Evolutionary conservation across 2,329 filamentous ascomycete species (phyloP).

Genomic region (Fusarium sp.): DNA sequence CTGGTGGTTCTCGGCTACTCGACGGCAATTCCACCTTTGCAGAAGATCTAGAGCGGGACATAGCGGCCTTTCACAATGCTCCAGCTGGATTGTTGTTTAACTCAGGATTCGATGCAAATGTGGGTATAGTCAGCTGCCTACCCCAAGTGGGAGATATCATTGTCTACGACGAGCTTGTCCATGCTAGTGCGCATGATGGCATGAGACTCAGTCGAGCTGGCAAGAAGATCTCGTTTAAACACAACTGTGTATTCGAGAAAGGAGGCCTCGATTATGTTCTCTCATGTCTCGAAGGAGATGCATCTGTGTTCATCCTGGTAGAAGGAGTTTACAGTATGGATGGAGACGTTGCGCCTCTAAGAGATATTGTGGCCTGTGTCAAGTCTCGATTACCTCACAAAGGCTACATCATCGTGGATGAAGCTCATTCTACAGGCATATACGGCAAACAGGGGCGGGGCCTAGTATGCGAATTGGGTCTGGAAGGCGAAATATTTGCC

Average conservation of each 20-base stretch:
- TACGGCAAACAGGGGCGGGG: conserved; percentile 68
- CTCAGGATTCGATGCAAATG: conserved; percentile 75
- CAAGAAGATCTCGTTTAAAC: conserved; percentile 63
- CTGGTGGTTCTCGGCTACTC: conserved; percentile 65
- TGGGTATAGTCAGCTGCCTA: conserved; percentile 70
- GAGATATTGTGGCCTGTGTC: conserved; percentile 68
- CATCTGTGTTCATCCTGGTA: conserved; percentile 74
- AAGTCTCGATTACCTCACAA: conserved; percentile 70
- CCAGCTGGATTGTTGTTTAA: conserved; percentile 64
- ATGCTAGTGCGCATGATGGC: conserved; percentile 83
- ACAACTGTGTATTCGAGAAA: conserved; percentile 62
- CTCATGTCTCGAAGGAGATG: conserved; percentile 49
- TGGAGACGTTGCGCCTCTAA: conserved; percentile 76
- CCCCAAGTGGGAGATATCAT: conserved; percentile 72
- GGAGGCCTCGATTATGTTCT: conserved; percentile 51
- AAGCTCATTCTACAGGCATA: conserved; percentile 75
- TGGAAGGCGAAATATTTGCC: conserved; percentile 68
- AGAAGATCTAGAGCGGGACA: conserved; percentile 59
- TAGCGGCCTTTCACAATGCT: conserved; percentile 63
- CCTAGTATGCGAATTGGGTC: conserved; percentile 66
- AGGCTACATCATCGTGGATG: conserved; percentile 73
- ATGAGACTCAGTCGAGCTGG: conserved; percentile 73
- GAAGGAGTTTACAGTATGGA: conserved; percentile 88
- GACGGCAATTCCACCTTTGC: conserved; percentile 63
- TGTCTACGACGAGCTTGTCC: conserved; percentile 80